phyloP scores from a whole-genome alignment of 176 grass and related monocot species.

The Alopecurus myosuroides region DNA sequence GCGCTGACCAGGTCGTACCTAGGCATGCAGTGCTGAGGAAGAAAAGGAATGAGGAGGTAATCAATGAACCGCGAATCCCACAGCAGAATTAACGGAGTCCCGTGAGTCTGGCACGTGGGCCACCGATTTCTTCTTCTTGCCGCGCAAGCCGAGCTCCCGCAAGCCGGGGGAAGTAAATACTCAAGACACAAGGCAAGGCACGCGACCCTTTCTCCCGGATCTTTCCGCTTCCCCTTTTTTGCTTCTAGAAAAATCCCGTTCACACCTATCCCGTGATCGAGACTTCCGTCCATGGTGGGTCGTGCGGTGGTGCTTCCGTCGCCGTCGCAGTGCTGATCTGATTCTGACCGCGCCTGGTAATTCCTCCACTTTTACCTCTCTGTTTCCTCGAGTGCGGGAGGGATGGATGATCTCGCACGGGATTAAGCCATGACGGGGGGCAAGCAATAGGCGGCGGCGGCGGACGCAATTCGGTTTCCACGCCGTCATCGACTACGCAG shows the following conservation, averaged over 20 bases:
- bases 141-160: conserved; percentile 18
- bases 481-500: neutral
- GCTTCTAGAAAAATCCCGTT: neutral
- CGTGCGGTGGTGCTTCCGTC: neutral
- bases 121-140: conserved; percentile 1
- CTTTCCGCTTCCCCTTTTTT: neutral
- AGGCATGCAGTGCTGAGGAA: neutral
- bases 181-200: neutral
- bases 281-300: neutral
- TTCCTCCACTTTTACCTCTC: neutral
- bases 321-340: neutral
- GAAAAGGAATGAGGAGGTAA: neutral
- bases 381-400: neutral
- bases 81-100: neutral
- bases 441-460: neutral
- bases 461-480: neutral
- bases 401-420: neutral
- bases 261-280: neutral
- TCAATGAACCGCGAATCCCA: neutral
- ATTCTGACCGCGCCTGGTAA: neutral
- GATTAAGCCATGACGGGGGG: neutral
- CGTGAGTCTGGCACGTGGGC: neutral
- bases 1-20: neutral
- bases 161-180: neutral
- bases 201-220: neutral